Percentiles rank a stretch among this genome's conserved stretches.
Evolutionary conservation across 2,329 filamentous ascomycete genomes (phyloP).

Genomic region (Aureobasidium pullulans): DNA sequence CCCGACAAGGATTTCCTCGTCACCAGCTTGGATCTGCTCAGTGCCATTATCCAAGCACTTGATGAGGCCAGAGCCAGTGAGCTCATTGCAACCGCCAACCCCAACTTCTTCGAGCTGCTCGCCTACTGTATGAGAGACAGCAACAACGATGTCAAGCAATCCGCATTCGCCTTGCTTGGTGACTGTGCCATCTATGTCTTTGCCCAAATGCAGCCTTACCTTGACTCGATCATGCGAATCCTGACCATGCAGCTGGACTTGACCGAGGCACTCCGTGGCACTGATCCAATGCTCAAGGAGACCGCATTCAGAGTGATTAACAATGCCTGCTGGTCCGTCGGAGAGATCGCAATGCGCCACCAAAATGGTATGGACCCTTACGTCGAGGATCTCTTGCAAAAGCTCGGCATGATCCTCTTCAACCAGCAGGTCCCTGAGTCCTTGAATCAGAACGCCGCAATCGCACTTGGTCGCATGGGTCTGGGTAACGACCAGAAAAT

Average conservation of each 20-base stretch:
- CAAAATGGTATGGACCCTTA: slow-evolving; percentile 67
- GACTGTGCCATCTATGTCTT: slow-evolving; percentile 94
- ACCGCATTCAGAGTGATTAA: slow-evolving; percentile 88
- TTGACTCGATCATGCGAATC: slow-evolving; percentile 68
- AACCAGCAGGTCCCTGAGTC: slow-evolving; percentile 80
- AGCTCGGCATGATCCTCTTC: slow-evolving; percentile 73
- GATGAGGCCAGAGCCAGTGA: slow-evolving; percentile 64
- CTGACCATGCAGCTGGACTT: slow-evolving; percentile 78
- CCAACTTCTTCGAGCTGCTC: slow-evolving; percentile 83
- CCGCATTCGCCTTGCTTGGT: slow-evolving; percentile 86
- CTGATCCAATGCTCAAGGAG: slow-evolving; percentile 43
- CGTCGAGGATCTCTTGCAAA: slow-evolving; percentile 66
- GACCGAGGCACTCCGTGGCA: slow-evolving; percentile 66
- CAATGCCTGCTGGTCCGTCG: slow-evolving; percentile 95
- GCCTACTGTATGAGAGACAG: slow-evolving; percentile 87
- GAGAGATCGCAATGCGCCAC: slow-evolving; percentile 81
- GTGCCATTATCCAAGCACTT: slow-evolving; percentile 86
- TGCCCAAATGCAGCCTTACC: slow-evolving; percentile 64
- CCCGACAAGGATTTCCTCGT: slow-evolving; percentile 97
- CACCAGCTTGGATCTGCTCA: slow-evolving; percentile 87
- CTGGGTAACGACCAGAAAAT: slow-evolving; percentile 68
- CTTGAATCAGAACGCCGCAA: slow-evolving; percentile 87
- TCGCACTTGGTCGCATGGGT: slow-evolving; percentile 82
- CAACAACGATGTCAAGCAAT: slow-evolving; percentile 89
- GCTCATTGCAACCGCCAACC: slow-evolving; percentile 67